Conservation (phyloP, 1,139 yeast species). For the Cylindricascospora bacillispora region DNA sequence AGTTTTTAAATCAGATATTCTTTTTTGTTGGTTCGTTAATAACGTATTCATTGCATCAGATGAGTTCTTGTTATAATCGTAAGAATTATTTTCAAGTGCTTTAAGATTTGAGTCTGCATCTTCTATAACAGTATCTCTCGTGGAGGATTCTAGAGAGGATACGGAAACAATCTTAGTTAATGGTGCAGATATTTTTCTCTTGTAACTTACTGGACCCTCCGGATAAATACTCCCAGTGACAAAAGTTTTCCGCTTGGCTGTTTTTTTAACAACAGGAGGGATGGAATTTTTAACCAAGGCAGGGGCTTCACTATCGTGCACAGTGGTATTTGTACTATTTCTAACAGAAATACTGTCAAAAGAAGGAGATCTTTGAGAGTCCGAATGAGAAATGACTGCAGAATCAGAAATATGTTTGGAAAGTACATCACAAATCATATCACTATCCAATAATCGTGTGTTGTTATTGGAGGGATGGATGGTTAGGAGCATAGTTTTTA, state of each 20-base stretch:
- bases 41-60: background rate
- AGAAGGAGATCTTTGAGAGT: background rate
- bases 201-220: conserved; percentile 21
- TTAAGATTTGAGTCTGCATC: too few species aligned
- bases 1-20: conserved; percentile 23
- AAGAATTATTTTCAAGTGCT: conserved; percentile 24
- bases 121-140: conserved; percentile 14
- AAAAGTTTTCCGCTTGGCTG: conserved; percentile 9
- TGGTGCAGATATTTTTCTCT: conserved; percentile 7
- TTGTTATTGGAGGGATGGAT: conserved; percentile 11
- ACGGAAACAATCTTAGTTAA: background rate
- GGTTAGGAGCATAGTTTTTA: conserved; percentile 15
- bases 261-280: background rate
- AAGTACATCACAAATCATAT: conserved; percentile 13
- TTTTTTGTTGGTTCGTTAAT: conserved; percentile 6
- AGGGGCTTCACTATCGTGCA: background rate
- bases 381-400: background rate
- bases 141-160: conserved; percentile 4
- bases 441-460: conserved; percentile 10
- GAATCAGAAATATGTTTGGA: conserved; percentile 1
- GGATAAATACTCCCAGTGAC: conserved; percentile 25
- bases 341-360: too few species aligned
- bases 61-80: conserved; percentile 12
- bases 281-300: background rate
- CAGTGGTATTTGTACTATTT: background rate